A percentile compares a stretch with the other conserved stretches of the same genome.
phyloP scores from a whole-genome alignment of 495 filamentous ascomycete species.

The Neurospora tetraspora region DNA sequence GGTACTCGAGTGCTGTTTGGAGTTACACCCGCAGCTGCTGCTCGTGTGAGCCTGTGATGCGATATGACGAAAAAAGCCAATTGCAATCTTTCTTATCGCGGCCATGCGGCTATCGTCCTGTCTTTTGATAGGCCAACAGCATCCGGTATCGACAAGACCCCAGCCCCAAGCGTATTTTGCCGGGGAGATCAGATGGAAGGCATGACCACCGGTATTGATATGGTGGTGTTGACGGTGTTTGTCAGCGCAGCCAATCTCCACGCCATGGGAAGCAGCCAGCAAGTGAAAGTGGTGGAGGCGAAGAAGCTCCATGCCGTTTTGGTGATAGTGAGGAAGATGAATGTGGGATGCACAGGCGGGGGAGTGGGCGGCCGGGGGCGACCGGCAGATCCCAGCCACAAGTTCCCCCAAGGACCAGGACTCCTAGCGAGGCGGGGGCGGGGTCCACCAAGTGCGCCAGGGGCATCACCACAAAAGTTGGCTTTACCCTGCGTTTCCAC shows the following conservation, averaged over 20 bases:
- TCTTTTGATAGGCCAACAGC: slow-evolving; percentile 3
- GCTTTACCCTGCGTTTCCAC: not conserved
- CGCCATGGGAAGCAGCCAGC: not conserved
- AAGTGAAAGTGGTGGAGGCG: not conserved
- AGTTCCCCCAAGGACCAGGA: not conserved
- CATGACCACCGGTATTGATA: not conserved
- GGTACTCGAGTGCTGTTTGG: not conserved
- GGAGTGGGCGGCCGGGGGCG: not conserved
- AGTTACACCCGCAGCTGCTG: not conserved
- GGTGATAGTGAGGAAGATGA: not conserved
- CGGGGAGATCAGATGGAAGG: slow-evolving; percentile 11
- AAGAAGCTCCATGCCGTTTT: not conserved
- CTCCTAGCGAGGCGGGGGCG: not conserved
- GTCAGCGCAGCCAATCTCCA: not conserved
- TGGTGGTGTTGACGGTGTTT: slow-evolving; percentile 2
- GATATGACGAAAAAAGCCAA: slow-evolving; percentile 25
- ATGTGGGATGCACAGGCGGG: not conserved
- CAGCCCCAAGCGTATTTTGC: slow-evolving; percentile 3
- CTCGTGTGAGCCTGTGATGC: slow-evolving; percentile 13
- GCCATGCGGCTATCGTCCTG: slow-evolving; percentile 14
- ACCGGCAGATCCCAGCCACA: not conserved
- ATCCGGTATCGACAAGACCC: not conserved
- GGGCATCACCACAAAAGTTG: not conserved
- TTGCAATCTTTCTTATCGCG: slow-evolving; percentile 21
- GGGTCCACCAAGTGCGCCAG: not conserved